phyloP scores from a whole-genome alignment of 805 yeast genomes.

The Saturnispora diversa region DNA sequence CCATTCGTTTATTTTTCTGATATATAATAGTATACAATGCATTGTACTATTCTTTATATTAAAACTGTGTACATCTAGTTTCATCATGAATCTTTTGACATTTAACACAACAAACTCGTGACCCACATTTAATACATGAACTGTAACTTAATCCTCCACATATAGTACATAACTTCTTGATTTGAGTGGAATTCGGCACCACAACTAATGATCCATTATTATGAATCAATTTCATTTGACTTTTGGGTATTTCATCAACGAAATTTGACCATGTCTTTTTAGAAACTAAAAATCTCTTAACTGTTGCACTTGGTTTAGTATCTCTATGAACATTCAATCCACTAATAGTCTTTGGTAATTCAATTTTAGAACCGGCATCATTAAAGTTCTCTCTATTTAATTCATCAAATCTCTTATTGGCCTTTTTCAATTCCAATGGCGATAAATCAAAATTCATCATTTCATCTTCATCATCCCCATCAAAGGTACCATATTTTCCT shows the following conservation, averaged over 20 bases:
- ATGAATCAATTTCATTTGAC: constrained; percentile 26
- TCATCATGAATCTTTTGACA: constrained; percentile 36
- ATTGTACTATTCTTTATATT: background rate
- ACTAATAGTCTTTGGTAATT: constrained; percentile 30
- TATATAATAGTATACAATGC: background rate
- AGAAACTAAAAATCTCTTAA: constrained; percentile 33
- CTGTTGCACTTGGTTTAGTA: constrained; percentile 27
- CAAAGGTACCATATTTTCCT: constrained; percentile 15
- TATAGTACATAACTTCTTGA: constrained; percentile 37
- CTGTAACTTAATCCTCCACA: constrained; percentile 39
- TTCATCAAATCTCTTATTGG: constrained; percentile 34
- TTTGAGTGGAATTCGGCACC: constrained; percentile 27
- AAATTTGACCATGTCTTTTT: constrained; percentile 35
- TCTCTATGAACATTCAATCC: constrained; percentile 14
- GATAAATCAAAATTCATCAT: constrained; percentile 9
- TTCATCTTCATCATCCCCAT: constrained; percentile 13
- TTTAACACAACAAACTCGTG: constrained; percentile 35
- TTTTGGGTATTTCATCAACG: constrained; percentile 35
- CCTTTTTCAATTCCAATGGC: constrained; percentile 29
- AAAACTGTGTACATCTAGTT: constrained; percentile 34
- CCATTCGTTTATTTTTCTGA: background rate
- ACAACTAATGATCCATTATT: constrained; percentile 24
- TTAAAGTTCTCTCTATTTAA: constrained; percentile 38
- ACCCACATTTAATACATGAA: constrained; percentile 34
- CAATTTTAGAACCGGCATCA: constrained; percentile 29